Base-by-base conservation (phyloP, 352 stramenopile species). In the Globisporangium recalcitrans region DNA sequence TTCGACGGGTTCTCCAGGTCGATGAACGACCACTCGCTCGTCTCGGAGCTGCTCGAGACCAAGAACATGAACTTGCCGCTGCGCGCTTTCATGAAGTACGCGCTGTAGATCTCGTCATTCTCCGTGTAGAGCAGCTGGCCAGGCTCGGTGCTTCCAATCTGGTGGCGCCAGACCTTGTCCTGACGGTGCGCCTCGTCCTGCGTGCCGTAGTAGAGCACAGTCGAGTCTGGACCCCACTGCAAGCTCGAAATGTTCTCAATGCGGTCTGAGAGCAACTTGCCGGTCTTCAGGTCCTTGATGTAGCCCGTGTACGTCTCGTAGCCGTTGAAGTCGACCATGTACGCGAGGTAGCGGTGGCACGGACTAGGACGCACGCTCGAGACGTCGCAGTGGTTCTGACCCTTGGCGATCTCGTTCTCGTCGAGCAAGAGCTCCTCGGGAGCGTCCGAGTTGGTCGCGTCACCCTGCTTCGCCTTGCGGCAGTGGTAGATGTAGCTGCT, bases 121-220 rank as follows among this genome's bases (percentile, higher is more conserved):
- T 99, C 96, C 55, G 92, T 93, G 74, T 97, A 98, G 0, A 99
- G 67, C 51, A 98, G 77, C 63, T 97, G 76, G 72, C 98, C 91
- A 7, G 71, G 61, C 58, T 74, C 67, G 60, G 53, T 74, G 9
- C 72, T 82, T 61, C 91, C 90, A 38, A 99, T 70, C 29, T 78
- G 74, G 71, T 98, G 87, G 56, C 86, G 77, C 82, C 93, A 99
- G 19, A 99, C 62, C 66, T 98, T 95, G 82, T 98, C 85, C 34
- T 97, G 90, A 6, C 96, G 91, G 60, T 98, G 86, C 1, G 87
- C 84, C 38, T 95, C 87, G 64, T 98, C 91, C 65, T 96, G 77
- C 31, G 88, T 98, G 11, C 84, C 76, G 76, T 98, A 99, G 73
- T 97, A 99, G 19, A 99, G 52, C n/a, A 88, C 91, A 0, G 73